Base-by-base conservation (phyloP, 2,329 filamentous ascomycete species). In the Fusarium mangiferae region DNA sequence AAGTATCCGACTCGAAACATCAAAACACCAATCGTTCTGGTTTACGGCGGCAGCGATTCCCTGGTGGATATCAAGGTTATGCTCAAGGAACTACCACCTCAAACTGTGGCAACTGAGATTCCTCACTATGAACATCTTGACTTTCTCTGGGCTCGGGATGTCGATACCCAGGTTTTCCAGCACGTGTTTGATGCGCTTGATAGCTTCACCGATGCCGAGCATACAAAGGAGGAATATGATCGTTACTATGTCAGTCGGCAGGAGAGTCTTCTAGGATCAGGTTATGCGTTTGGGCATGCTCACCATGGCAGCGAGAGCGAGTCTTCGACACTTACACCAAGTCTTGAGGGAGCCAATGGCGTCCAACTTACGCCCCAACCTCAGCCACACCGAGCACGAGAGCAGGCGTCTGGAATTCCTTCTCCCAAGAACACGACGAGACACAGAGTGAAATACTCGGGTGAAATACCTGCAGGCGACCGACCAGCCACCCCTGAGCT, bases 1-100 rank as follows among this genome's bases (percentile, higher is more conserved):
- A 96, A 94, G 80, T 99, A 98, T 77, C 96, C 96, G 1, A 99
- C 96, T 1, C 92, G 94, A 74, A 99, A 99, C 80, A 99, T 99
- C 86, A 95, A 94, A 79, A 98, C 96, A 2, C 96, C 96, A 0
- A 93, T 98, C 62, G 94, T 98, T 11, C 87, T 99, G 4, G 90
- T 99, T 12, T 98, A 98, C 78, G 96, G 96, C 24, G 96, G 95
- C 36, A 95, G 91, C 73, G 96, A 99, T 83, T 98, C 95, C 58
- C 85, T 99, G 35, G 94, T 99, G 6, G 95, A 98, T 80, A 98
- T 99, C 81, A 90, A 93, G 39, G 90, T 95, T 67, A 98, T 98
- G 96, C 86, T 98, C 62, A 92, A 91, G 79, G 95, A 98, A 81
- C 87, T 99, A 18, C 96, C 96, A 0, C 87, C 87, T 28, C 93